phyloP scores from a whole-genome alignment of 306 rosid species.

The Psophocarpus tetragonolobus region DNA sequence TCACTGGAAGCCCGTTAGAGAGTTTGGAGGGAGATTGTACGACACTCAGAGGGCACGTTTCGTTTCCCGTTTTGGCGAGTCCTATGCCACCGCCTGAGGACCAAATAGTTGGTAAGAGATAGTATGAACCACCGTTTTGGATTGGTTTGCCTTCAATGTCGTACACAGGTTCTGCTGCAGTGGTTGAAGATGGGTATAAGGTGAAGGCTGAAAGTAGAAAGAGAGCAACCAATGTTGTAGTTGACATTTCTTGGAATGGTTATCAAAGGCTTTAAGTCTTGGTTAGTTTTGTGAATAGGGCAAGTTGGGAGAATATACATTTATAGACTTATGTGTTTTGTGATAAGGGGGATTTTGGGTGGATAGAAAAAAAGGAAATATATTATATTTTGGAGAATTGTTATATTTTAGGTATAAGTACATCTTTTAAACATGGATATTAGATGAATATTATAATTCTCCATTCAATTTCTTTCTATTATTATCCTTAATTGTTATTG shows the following conservation, averaged over 20 bases:
- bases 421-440: too few species aligned
- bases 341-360: too few species aligned
- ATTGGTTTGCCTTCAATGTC: not conserved
- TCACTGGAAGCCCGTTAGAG: not conserved
- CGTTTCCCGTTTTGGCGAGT: not conserved
- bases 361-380: too few species aligned
- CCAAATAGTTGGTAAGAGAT: rapidly evolving
- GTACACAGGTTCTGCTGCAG: not conserved
- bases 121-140: not conserved
- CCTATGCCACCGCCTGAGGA: not conserved
- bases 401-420: too few species aligned
- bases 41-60: not conserved
- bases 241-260: not conserved
- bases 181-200: not conserved
- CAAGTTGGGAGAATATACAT: too few species aligned
- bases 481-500: too few species aligned
- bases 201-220: not conserved
- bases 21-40: not conserved
- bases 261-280: not conserved
- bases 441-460: too few species aligned
- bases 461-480: too few species aligned
- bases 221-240: not conserved
- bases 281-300: not conserved
- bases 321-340: too few species aligned
- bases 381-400: too few species aligned